Conservation (phyloP, 2,329 filamentous ascomycete species). For the Diaporthe nobilis region DNA sequence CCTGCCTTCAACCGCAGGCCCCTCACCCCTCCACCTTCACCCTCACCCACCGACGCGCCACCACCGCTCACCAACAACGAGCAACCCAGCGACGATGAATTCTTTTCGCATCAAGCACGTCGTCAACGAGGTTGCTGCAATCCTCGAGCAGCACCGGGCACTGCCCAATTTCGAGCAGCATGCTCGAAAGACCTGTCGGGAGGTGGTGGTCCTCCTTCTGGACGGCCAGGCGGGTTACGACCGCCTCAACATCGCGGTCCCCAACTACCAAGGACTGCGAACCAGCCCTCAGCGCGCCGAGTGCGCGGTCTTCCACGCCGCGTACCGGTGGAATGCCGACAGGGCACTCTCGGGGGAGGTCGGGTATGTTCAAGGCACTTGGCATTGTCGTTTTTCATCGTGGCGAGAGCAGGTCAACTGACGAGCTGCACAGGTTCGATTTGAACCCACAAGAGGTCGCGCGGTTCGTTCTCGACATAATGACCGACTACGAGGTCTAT, state of each 20-base stretch:
- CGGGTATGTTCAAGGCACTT: not conserved
- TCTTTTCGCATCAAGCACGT: not conserved
- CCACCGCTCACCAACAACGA: not conserved
- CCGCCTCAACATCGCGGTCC: not conserved
- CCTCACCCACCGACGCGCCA: fast-evolving
- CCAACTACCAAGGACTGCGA: not conserved
- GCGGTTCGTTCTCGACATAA: not conserved
- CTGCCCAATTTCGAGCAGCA: not conserved
- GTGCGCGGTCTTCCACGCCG: not conserved
- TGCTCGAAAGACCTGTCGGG: too few relatives aligned
- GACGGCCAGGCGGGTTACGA: not conserved
- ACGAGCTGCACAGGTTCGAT: not conserved
- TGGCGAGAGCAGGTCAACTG: not conserved
- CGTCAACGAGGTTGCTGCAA: not conserved
- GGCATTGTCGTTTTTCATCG: too few relatives aligned
- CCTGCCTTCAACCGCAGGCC: too few relatives aligned
- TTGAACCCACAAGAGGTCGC: not conserved
- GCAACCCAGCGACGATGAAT: not conserved
- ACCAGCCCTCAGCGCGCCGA: not conserved
- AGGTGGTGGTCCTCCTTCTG: not conserved
- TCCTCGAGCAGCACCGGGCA: not conserved
- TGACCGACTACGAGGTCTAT: not conserved
- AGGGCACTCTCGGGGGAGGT: too few relatives aligned
- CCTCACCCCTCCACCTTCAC: not conserved
- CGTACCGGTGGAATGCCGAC: not conserved